These are phyloP conservation scores for Xylariomycetidae sp. DNA, from an alignment of 2,329 filamentous ascomycete species.

Conservation along the genomic window DNA sequence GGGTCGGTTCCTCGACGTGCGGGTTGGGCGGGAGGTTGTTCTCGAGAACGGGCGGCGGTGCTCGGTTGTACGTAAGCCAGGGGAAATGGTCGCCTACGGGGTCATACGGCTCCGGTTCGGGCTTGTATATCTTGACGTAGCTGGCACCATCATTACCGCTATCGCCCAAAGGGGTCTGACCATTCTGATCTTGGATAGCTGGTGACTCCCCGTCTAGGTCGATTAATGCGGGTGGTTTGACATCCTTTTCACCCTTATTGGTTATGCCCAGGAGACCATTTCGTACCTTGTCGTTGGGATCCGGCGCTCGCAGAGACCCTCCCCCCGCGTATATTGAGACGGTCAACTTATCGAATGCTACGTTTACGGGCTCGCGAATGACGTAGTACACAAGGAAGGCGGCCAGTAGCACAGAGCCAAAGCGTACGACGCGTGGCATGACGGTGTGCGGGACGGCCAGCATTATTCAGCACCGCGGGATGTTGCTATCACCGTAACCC, in stretches of 20 bases:
- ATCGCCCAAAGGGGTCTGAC: slow-evolving; percentile 12
- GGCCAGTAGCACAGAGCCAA: slow-evolving; percentile 24
- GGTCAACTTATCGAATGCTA: slow-evolving; percentile 11
- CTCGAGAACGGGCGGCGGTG: slow-evolving; percentile 23
- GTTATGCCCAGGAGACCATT: background rate
- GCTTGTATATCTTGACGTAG: slow-evolving; percentile 29
- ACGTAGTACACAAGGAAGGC: slow-evolving; percentile 27
- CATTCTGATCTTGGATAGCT: slow-evolving; percentile 15
- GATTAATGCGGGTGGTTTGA: slow-evolving; percentile 11
- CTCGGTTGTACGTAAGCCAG: slow-evolving; percentile 25
- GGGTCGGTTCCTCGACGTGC: slow-evolving; percentile 32
- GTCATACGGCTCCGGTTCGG: slow-evolving; percentile 17
- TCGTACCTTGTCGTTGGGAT: background rate
- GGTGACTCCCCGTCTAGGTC: slow-evolving; percentile 13
- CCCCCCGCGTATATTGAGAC: slow-evolving; percentile 3
- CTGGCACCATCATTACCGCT: slow-evolving; percentile 3
- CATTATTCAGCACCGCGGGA: too few relatives aligned
- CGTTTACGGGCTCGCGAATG: slow-evolving; percentile 21
- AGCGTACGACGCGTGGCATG: slow-evolving; percentile 25
- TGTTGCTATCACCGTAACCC: slow-evolving; percentile 22
- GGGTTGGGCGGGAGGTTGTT: slow-evolving; percentile 29
- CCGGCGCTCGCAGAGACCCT: slow-evolving; percentile 1
- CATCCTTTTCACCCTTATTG: background rate
- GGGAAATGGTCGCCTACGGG: slow-evolving; percentile 35
- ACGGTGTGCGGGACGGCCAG: too few relatives aligned